Evolutionary conservation across 257 asterid species (phyloP).

Genomic region (Cinchona pubescens): DNA sequence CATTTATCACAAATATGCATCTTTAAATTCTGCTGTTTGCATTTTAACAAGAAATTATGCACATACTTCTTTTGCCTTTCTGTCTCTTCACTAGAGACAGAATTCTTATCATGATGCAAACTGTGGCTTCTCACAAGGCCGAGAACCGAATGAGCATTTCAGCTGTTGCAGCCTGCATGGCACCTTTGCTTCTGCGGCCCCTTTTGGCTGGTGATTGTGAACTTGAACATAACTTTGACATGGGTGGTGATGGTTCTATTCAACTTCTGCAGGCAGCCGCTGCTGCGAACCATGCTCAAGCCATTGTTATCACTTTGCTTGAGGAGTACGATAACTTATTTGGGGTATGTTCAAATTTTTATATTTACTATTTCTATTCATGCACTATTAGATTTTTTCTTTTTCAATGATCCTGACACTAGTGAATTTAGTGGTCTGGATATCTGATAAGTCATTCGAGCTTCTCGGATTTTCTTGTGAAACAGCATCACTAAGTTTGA

Average conservation of each 20-base stretch:
- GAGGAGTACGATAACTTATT: slow-evolving; percentile 83
- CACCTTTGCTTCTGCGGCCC: slow-evolving; percentile 97
- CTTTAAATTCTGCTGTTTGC: slow-evolving; percentile 6
- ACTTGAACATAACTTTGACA: slow-evolving; percentile 58
- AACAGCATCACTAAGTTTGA: not conserved
- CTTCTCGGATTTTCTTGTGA: not conserved
- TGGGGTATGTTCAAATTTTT: slow-evolving; percentile 62
- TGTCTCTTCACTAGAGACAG: too few species aligned
- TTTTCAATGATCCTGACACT: not conserved
- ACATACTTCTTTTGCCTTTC: slow-evolving; percentile 15
- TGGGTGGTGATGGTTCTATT: slow-evolving; percentile 83
- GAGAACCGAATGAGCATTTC: slow-evolving; percentile 90
- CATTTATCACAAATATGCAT: slow-evolving; percentile 1
- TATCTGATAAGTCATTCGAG: not conserved
- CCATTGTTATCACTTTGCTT: slow-evolving; percentile 82
- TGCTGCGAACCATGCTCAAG: slow-evolving; percentile 99
- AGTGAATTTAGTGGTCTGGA: not conserved
- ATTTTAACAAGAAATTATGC: slow-evolving; percentile 6
- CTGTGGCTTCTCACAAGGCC: slow-evolving; percentile 71
- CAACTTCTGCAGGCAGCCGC: slow-evolving; percentile 99
- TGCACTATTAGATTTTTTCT: not conserved
- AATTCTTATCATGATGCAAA: slow-evolving; percentile 87
- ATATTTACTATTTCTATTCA: slow-evolving; percentile 4
- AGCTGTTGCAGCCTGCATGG: slow-evolving; percentile 99
- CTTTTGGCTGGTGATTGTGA: slow-evolving; percentile 98